Conservation (phyloP, 192 early-diverging fungal genomes). For the Backusella tarrabulga region DNA sequence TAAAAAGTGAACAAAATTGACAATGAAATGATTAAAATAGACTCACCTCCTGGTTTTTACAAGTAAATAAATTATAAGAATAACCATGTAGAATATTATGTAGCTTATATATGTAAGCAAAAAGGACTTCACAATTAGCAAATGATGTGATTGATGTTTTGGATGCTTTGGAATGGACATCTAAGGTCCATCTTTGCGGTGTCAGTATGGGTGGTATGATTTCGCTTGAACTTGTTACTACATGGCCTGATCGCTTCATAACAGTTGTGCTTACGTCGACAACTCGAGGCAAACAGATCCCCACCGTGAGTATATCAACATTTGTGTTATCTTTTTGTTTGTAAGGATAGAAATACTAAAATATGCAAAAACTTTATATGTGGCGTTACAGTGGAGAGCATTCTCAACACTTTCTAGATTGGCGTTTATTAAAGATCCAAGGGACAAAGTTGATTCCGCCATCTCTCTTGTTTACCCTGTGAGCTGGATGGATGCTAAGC, state of each 20-base stretch:
- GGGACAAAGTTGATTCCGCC: constrained; percentile 26
- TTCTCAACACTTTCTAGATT: constrained; percentile 10
- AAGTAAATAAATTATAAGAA: constrained; percentile 28
- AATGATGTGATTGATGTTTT: constrained; percentile 67
- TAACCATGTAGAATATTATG: not conserved
- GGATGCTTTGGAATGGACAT: constrained; percentile 68
- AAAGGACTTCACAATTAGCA: constrained; percentile 73
- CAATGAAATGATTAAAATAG: constrained; percentile 18
- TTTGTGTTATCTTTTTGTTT: not conserved
- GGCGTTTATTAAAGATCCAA: constrained; percentile 4
- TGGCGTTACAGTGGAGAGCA: constrained; percentile 16
- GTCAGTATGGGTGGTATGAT: constrained; percentile 86
- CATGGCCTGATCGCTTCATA: constrained; percentile 53
- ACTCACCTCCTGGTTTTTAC: constrained; percentile 54
- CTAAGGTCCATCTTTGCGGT: constrained; percentile 71
- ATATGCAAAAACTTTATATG: not conserved
- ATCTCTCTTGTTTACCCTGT: constrained; percentile 39
- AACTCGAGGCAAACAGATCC: constrained; percentile 47
- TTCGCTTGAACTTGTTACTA: constrained; percentile 64
- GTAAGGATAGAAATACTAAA: not conserved
- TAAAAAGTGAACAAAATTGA: not conserved
- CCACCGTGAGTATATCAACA: constrained; percentile 25
- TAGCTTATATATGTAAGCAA: not conserved
- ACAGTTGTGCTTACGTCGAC: constrained; percentile 61
- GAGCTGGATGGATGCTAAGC: constrained; percentile 37